phyloP scores from a whole-genome alignment of 2,329 filamentous ascomycete species.

The Peltaster fructicola region DNA sequence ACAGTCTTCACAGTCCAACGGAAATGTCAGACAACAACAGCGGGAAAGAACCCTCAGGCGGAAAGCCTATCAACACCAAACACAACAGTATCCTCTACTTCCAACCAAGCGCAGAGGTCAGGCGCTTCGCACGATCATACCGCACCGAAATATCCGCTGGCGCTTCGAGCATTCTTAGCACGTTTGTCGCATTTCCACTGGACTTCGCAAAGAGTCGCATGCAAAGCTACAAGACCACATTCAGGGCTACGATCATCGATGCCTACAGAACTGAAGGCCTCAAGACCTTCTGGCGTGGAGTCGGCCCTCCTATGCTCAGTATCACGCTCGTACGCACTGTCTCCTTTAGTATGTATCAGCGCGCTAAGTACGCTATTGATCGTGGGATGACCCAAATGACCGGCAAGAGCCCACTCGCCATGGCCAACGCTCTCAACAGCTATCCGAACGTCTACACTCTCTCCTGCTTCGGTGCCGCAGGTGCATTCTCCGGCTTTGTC shows the following conservation, averaged over 20 bases:
- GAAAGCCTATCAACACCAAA: not conserved
- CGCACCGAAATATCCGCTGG: conserved; percentile 66
- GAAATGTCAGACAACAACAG: conserved; percentile 10
- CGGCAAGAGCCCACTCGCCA: conserved; percentile 52
- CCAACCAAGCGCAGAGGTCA: conserved; percentile 25
- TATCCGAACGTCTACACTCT: conserved; percentile 58
- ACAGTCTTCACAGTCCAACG: conserved; percentile 7
- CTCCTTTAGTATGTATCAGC: conserved; percentile 65
- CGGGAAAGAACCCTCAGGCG: conserved; percentile 1
- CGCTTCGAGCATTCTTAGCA: conserved; percentile 60
- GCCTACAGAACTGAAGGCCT: conserved; percentile 47
- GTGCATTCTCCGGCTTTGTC: conserved; percentile 59
- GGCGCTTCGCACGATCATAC: conserved; percentile 53
- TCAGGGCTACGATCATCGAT: conserved; percentile 49
- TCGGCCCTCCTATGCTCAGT: conserved; percentile 62
- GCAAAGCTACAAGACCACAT: conserved; percentile 47
- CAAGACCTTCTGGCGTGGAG: conserved; percentile 35
- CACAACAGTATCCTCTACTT: conserved; percentile 9
- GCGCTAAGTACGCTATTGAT: conserved; percentile 56
- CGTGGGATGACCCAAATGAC: conserved; percentile 48
- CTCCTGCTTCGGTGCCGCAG: conserved; percentile 58
- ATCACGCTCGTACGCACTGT: conserved; percentile 62
- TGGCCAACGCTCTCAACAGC: conserved; percentile 52
- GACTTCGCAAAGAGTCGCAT: conserved; percentile 83
- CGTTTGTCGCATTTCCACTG: conserved; percentile 64